Base-by-base conservation (phyloP, 75 land plant genomes). In the Selaginella tamariscina region DNA sequence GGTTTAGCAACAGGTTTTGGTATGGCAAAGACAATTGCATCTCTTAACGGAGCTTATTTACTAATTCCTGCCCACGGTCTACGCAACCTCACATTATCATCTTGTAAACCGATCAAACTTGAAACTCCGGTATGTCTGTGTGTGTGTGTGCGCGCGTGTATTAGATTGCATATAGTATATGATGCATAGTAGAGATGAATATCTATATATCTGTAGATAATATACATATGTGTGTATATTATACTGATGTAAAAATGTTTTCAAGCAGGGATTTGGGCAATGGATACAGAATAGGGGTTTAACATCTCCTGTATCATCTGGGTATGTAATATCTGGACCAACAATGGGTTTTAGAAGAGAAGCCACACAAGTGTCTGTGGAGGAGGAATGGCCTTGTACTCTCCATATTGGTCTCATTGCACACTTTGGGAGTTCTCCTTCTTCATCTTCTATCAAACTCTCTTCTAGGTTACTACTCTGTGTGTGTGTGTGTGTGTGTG, bases 321-420 rank as follows among this genome's bases (percentile, higher is more conserved):
- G 84, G 20, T 93, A 82, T 68, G 83, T 85, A 11, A 75, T 89
- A 20, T 93, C 96, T 20, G 87, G 79, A 62, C 66, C 91, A 55
- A 85, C 85, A 9, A 82, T 88, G 0, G 70, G 84, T 0, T 66
- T 80, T 39, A 81, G 82, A 31, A 85, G 56, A 60, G 87, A 81
- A 31, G 67, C 63, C 2, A 59, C 60, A 1, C 76, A 63, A 28
- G 29, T 62, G 5, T 33, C 30, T 31, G 29, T 72, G 15, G 80
- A 79, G 70, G 91, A 86, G n/a, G 98, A 89, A 64, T 93, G 98
- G 98, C 98, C 98, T 5, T 84, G 95, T 0, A 75, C 84, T 24
- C 71, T 93, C 56, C 69, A 78, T 1, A 74, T 93, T 20, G 78
- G 84, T 44, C 75, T 93, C 32, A 75, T 93, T 22, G 98, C 85